Base-by-base conservation (phyloP, 129 eudicot species). In the Chrysanthemum lavandulifolium region DNA sequence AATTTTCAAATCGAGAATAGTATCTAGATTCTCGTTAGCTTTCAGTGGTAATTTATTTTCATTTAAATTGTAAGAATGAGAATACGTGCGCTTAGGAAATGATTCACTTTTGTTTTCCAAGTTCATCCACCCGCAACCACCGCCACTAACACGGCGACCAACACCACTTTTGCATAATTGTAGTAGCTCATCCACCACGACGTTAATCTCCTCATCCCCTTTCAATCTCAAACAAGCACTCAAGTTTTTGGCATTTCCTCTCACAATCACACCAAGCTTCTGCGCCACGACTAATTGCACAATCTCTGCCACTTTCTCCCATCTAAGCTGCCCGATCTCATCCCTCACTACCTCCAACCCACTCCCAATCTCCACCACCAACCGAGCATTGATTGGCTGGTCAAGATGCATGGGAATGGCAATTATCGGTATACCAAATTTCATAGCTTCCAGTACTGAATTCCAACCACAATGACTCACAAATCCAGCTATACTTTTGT, bases 331-430 rank as follows among this genome's bases (percentile, higher is more conserved):
- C 55, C 73, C 73, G 23, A 31, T 40, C n/a, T 13, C 73, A 16
- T 66, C 73, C 52, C 73, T 66, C 47, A 65, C 68, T 15, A 63
- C 52, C 50, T 75, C 79, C 66, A 53, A 13, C 10, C 66, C 79
- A 14, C 54, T 57, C 10, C 73, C 73, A 56, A 66, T 43, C 6
- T 67, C 79, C 13, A 21, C 67, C 33, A 54, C 67, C 43, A 75
- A 14, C 62, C 79, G 45, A 0, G 79, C 79, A n/a, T 54, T 65
- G 33, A 75, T 45, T 11, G 72, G 79, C 15, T 75, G 79, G 72
- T 75, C 79, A 2, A 75, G 64, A 13, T 75, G 79, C 73, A 75
- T 36, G 0, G 73, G 79, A 72, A 75, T 75, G 4, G 79, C 73
- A 36, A 75, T 75, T n/a, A 75, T 43, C 1, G 79, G 79, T 18